These are phyloP conservation scores for Paecilomyces dactylethromorphus DNA, from an alignment of 2,329 filamentous ascomycete genomes.

Conservation along the genomic window DNA sequence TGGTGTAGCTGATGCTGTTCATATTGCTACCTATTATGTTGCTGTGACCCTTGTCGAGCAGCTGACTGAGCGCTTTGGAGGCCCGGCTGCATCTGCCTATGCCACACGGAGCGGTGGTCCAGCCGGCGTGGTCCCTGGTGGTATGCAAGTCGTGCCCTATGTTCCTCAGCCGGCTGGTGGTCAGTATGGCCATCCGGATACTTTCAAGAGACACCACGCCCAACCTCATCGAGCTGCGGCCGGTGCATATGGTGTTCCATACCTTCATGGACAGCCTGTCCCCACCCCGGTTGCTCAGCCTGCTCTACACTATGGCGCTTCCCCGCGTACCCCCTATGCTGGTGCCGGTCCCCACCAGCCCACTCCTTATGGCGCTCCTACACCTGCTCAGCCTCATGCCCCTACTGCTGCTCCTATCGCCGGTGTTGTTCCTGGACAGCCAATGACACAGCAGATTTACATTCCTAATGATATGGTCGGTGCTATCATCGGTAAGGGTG, in stretches of 20 bases:
- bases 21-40: constrained; percentile 98
- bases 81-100: constrained; percentile 94
- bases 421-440: constrained; percentile 68
- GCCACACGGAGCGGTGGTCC: constrained; percentile 90
- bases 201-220: constrained; percentile 68
- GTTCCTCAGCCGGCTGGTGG: constrained; percentile 87
- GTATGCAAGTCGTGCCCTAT: constrained; percentile 99
- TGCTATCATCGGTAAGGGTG: constrained; percentile 97
- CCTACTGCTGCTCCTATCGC: constrained; percentile 66
- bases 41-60: constrained; percentile 97
- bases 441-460: constrained; percentile 95
- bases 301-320: constrained; percentile 72
- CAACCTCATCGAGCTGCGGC: constrained; percentile 70
- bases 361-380: constrained; percentile 58
- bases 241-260: constrained; percentile 62
- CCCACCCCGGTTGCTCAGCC: constrained; percentile 51
- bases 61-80: constrained; percentile 91
- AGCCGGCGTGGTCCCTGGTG: constrained; percentile 86
- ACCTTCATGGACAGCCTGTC: constrained; percentile 62
- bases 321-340: constrained; percentile 69
- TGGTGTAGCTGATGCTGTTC: constrained; percentile 94
- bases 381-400: constrained; percentile 55
- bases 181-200: constrained; percentile 85
- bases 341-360: constrained; percentile 75
- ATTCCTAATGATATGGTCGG: constrained; percentile 99